Evolutionary conservation across 768 basidiomycete genomes (phyloP).

Genomic region (Russula sp.): DNA sequence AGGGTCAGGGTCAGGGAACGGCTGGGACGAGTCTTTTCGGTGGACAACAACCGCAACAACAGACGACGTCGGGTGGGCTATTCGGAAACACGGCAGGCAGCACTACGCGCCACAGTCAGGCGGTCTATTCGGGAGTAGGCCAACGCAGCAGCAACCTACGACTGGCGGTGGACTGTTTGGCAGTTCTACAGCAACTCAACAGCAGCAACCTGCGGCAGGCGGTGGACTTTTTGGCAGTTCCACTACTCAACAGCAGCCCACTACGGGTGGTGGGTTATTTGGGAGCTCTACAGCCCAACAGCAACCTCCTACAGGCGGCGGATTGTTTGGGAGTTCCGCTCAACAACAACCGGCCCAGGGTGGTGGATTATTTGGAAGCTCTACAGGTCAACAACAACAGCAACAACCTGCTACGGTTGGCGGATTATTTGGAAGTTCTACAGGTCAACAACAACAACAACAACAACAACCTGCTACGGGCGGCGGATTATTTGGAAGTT

Average conservation of each 20-base stretch:
- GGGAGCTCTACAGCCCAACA: constrained; percentile 26
- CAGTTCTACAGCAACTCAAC: too few species aligned
- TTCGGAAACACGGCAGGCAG: constrained; percentile 28
- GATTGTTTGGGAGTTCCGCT: not conserved
- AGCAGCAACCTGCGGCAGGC: constrained; percentile 12
- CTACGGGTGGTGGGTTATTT: constrained; percentile 32
- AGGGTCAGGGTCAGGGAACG: constrained; percentile 24
- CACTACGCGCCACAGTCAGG: constrained; percentile 24
- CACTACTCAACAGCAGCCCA: constrained; percentile 6
- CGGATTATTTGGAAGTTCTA: not conserved
- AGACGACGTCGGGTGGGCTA: constrained; percentile 26
- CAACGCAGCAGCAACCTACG: too few species aligned
- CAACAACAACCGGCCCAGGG: constrained; percentile 16
- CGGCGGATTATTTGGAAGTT: constrained; percentile 8
- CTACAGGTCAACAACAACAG: constrained; percentile 10
- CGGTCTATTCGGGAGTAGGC: too few species aligned
- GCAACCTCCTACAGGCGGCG: not conserved
- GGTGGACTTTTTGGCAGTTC: constrained; percentile 31
- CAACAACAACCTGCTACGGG: constrained; percentile 15
- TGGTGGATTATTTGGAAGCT: constrained; percentile 7
- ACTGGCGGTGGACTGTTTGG: too few species aligned
- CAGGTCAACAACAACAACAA: constrained; percentile 13
- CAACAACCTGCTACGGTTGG: constrained; percentile 16
- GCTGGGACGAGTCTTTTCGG: constrained; percentile 24
- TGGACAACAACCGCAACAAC: constrained; percentile 13